phyloP scores from a whole-genome alignment of 2,329 filamentous ascomycete genomes.

The Fusarium guadeloupense region DNA sequence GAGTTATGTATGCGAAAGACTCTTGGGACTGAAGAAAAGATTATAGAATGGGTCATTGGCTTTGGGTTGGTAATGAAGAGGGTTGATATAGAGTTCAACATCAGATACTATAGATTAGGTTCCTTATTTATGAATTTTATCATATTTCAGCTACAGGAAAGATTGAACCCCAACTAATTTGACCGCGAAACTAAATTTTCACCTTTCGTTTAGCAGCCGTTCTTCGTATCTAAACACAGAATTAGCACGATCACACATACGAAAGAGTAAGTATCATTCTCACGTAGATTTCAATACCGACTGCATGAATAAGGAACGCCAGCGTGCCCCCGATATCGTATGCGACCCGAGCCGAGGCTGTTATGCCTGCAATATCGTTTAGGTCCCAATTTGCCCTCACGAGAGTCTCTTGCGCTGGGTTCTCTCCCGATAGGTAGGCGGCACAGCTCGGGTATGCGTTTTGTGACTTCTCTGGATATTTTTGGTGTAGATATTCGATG shows the following conservation, averaged over 20 bases:
- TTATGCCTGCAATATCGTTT: slow-evolving; percentile 5
- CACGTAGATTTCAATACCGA: slow-evolving; percentile 12
- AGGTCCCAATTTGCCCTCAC: slow-evolving; percentile 19
- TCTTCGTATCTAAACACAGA: not conserved
- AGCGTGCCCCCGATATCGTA: slow-evolving; percentile 11
- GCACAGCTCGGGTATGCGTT: not conserved
- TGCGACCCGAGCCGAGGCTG: not conserved
- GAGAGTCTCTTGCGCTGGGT: not conserved
- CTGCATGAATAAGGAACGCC: not conserved
- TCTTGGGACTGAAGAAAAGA: not conserved
- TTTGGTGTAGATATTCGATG: slow-evolving; percentile 9
- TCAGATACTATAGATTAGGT: no score
- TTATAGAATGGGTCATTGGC: not conserved
- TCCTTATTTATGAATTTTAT: no score
- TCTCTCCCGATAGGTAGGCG: slow-evolving; percentile 1
- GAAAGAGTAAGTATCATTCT: not conserved
- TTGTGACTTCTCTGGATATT: not conserved
- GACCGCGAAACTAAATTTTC: not conserved
- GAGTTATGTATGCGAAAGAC: not conserved
- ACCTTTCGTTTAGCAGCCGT: not conserved
- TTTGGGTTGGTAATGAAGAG: not conserved
- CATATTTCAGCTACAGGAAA: no score
- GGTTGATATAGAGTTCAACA: no score
- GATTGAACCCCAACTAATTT: no score
- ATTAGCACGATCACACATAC: no score